A percentile compares a stretch with the other conserved stretches of the same genome.
phyloP scores from a whole-genome alignment of 1,139 yeast genomes.

The Debaryomyces subglobosus region DNA sequence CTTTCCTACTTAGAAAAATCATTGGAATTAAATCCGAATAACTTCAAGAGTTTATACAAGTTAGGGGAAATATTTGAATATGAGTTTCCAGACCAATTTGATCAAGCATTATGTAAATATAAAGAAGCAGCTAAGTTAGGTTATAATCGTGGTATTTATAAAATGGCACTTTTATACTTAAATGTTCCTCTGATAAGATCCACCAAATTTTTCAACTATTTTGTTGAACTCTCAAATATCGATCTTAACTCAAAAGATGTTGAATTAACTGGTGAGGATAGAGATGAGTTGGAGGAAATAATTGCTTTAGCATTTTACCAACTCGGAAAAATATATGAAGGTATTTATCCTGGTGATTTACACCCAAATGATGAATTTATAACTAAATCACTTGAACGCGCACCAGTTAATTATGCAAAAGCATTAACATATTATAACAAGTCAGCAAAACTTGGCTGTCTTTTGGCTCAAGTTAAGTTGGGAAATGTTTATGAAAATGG shows the following conservation, averaged over 20 bases:
- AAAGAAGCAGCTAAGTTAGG: conserved; percentile 46
- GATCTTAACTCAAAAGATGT: conserved; percentile 39
- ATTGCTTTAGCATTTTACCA: conserved; percentile 51
- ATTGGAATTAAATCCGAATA: conserved; percentile 34
- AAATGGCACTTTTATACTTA: conserved; percentile 44
- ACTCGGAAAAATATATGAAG: conserved; percentile 73
- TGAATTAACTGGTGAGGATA: conserved; percentile 41
- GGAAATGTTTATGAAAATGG: conserved; percentile 92
- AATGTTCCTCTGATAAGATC: conserved; percentile 40
- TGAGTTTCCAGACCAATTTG: conserved; percentile 33
- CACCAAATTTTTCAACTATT: conserved; percentile 38
- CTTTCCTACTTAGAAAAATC: conserved; percentile 38
- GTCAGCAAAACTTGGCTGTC: conserved; percentile 76
- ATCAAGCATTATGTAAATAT: conserved; percentile 38
- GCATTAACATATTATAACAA: conserved; percentile 72
- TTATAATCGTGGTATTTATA: conserved; percentile 47
- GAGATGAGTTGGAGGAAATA: conserved; percentile 45
- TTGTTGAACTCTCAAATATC: conserved; percentile 41
- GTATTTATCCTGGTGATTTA: conserved; percentile 55
- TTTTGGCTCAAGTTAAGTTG: conserved; percentile 82
- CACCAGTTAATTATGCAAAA: conserved; percentile 56
- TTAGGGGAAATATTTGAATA: conserved; percentile 47
- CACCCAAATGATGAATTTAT: conserved; percentile 41
- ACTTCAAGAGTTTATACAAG: conserved; percentile 40
- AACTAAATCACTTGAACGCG: conserved; percentile 35